Conservation (phyloP, 1,284 basidiomycete species). For the Abortiporus biennis region DNA sequence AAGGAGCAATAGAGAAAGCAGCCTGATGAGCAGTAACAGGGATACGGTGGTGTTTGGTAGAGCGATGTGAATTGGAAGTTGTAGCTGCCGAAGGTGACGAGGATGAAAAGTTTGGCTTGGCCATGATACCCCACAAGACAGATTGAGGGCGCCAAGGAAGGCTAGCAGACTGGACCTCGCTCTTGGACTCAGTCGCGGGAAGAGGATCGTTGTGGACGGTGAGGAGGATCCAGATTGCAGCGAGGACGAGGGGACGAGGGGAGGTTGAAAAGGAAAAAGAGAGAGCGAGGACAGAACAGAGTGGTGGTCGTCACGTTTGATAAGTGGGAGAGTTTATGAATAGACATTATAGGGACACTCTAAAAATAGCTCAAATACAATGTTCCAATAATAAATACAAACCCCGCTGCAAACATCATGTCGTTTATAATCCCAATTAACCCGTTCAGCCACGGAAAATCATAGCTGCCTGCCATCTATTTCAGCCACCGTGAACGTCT, state of each 20-base stretch:
- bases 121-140: not conserved
- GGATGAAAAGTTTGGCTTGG: not conserved
- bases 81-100: not conserved
- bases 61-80: not conserved
- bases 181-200: not conserved
- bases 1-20: conserved; percentile 22
- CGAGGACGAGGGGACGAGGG: conserved; percentile 6
- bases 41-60: not conserved
- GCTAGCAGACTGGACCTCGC: not conserved
- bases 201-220: conserved; percentile 9
- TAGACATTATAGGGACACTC: conserved; percentile 4
- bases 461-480: conserved; percentile 7
- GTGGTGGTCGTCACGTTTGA: not conserved
- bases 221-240: too few relatives aligned
- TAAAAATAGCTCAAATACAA: conserved; percentile 2
- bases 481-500: conserved; percentile 33
- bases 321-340: not conserved
- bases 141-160: not conserved
- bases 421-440: not conserved
- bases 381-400: conserved; percentile 7
- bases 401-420: conserved; percentile 1
- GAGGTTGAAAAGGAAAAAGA: conserved; percentile 8
- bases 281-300: conserved; percentile 4
- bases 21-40: too few relatives aligned
- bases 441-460: conserved; percentile 10